Base-by-base conservation (phyloP, 768 basidiomycete species). In the Tubosaeta sp. region DNA sequence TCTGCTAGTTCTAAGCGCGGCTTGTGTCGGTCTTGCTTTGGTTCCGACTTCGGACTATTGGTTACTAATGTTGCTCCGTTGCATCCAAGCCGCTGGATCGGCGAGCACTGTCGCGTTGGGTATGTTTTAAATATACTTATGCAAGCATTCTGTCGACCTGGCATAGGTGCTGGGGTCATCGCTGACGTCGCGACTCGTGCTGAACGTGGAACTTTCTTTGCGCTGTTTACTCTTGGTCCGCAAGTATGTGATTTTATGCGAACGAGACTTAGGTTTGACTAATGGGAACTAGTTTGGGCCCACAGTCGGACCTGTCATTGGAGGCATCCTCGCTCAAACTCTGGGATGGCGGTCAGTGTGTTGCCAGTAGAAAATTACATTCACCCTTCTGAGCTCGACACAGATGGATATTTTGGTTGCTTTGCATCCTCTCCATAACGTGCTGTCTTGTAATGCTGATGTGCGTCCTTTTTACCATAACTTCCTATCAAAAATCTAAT, bases 201-300 rank as follows among this genome's bases (percentile, higher is more conserved):
- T 34, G 89, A 93, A 68, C 73, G 90, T 31, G 91, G 87, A 16
- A 78, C 82, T 87, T n/a, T n/a, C n/a, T n/a, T n/a, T n/a, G n/a
- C n/a, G n/a, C n/a, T n/a, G 7, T 88, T 81, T 64, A 74, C 68
- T 31, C 51, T 86, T 3, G 86, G 86, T 0, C 83, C 85, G n/a
- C 75, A 82, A 75, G 84, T 82, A 54, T 36, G 34, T 60, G 29
- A 4, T 34, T 19, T 3, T 10, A 22, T 10, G 6, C 22, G n/a
- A 14, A 8, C 3, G 2, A 11, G 41, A 4, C 35, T 12, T n/a
- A 19, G n/a, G n/a, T n/a, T n/a, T n/a, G n/a, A 30, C 27, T 53
- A 35, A n/a, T n/a, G n/a, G n/a, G n/a, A n/a, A 22, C 30, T 25
- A 81, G 79, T 62, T 79, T 22, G 84, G 86, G 4, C 86, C 85